Evolutionary conservation across 371 early-diverging fungal species (phyloP), one percentile per base, ranked within the genome.

Genomic region (Parasitella parasitica): DNA sequence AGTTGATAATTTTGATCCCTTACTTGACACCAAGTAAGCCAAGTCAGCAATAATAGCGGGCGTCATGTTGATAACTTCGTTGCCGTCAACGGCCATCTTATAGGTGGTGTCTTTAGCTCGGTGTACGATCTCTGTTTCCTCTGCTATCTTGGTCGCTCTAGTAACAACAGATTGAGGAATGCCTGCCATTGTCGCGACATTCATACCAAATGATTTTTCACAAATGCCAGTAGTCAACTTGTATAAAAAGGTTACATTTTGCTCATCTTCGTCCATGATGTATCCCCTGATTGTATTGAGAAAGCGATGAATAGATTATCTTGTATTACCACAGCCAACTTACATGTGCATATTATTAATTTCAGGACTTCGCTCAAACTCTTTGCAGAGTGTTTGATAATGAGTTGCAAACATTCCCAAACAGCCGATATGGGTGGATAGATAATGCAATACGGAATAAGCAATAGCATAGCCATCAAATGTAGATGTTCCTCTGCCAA

Each of bases 391-490:
- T 36, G 90, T 88, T 30, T 94, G 94, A 67, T 99, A 99, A 80
- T 99, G 99, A 2, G 99, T 99, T 24, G 95, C 90, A 78, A 99
- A 99, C 39, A 99, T 73, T 4, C 94, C 94, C 51, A 96, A 67
- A 67, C 99, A 99, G 12, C 95, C 90, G 16, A 93, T 83, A 34
- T 91, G 86, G 0, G 88, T 85, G 15, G 93, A 84, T 13, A 99
- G 74, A 51, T 95, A 88, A 61, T 95, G 91, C 35, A 99, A 80
- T 1, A 97, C 98, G 2, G 96, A 86, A 69, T 86, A 94, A 0
- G 99, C 99, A 61, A 99, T 99, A 8, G 99, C 93, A 71, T 94
- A 87, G 12, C 99, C 99, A 76, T 99, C 99, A 81, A 90, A 94
- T 0, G 99, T 99, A 48, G 91, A 90, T 0, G 99, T 99, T 12